Evolutionary conservation across 495 filamentous ascomycete species (phyloP).

Genomic region (Daldinia bambusicola): DNA sequence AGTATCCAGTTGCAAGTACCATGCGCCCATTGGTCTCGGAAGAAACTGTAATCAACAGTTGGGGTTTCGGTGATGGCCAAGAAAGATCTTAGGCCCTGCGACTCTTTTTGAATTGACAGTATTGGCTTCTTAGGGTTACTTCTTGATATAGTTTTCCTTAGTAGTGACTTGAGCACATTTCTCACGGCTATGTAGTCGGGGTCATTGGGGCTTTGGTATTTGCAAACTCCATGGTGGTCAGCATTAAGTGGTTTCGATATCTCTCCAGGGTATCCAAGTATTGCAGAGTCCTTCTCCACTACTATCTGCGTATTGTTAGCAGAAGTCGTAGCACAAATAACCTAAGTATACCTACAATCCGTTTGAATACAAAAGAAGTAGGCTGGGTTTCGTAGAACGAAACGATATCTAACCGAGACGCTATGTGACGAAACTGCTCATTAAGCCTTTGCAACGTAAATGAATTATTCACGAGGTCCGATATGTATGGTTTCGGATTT

Average conservation of each 20-base stretch:
- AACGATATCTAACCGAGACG: slow-evolving; percentile 49
- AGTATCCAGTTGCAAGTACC: slow-evolving; percentile 55
- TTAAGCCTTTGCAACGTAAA: slow-evolving; percentile 54
- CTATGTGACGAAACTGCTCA: slow-evolving; percentile 59
- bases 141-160: slow-evolving; percentile 11
- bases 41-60: slow-evolving; percentile 51
- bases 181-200: slow-evolving; percentile 54
- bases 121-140: slow-evolving; percentile 27
- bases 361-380: slow-evolving; percentile 49
- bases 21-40: slow-evolving; percentile 50
- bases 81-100: slow-evolving; percentile 25
- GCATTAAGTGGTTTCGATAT: slow-evolving; percentile 55
- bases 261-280: slow-evolving; percentile 58
- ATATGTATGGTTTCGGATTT: slow-evolving; percentile 54
- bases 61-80: slow-evolving; percentile 41
- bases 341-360: neutral
- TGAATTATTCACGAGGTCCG: slow-evolving; percentile 54
- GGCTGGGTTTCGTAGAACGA: slow-evolving; percentile 63
- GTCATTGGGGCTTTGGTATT: slow-evolving; percentile 54
- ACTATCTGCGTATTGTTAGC: slow-evolving; percentile 46
- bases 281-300: slow-evolving; percentile 57
- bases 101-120: neutral
- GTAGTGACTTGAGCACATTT: slow-evolving; percentile 49
- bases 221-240: slow-evolving; percentile 62
- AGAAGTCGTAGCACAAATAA: neutral